These are phyloP conservation scores for Kodamaea anthophila DNA, from an alignment of 1,139 yeast genomes.

Conservation along the genomic window DNA sequence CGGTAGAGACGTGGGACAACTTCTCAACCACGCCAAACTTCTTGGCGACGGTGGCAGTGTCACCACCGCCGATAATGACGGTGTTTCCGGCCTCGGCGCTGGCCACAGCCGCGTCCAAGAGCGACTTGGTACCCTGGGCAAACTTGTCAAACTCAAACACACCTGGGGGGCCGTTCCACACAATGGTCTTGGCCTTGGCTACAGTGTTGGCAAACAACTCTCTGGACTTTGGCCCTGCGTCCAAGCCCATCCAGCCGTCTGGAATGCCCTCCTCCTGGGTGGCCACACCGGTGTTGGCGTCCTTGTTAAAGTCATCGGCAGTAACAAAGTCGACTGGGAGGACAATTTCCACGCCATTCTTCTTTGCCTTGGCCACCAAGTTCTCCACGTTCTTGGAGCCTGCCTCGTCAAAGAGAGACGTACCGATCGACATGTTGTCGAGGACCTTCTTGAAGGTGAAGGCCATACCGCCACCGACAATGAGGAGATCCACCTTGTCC, in stretches of 20 bases:
- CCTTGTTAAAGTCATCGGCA: conserved; percentile 88
- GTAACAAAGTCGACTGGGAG: conserved; percentile 92
- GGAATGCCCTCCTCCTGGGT: conserved; percentile 87
- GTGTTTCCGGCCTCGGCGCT: conserved; percentile 87
- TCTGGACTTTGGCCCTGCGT: conserved; percentile 83
- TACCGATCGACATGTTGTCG: conserved; percentile 78
- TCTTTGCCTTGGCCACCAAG: conserved; percentile 90
- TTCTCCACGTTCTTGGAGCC: conserved; percentile 91
- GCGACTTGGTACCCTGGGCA: conserved; percentile 81
- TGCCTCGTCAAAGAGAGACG: conserved; percentile 82
- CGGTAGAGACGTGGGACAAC: conserved; percentile 95
- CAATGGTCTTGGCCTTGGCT: conserved; percentile 89
- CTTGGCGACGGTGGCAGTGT: conserved; percentile 98
- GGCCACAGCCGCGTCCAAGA: conserved; percentile 80
- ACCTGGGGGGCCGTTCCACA: conserved; percentile 99
- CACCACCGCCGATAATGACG: conserved; percentile 98
- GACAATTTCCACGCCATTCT: conserved; percentile 84
- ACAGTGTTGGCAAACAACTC: conserved; percentile 73
- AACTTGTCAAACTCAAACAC: conserved; percentile 93
- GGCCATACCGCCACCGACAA: conserved; percentile 99
- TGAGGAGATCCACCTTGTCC: conserved; percentile 86
- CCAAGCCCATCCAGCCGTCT: conserved; percentile 91
- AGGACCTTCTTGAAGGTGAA: conserved; percentile 94
- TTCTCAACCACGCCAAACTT: conserved; percentile 92
- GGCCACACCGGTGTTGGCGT: conserved; percentile 76